phyloP scores from a whole-genome alignment of 768 basidiomycete species.

The Dioszegia aurantiaca region DNA sequence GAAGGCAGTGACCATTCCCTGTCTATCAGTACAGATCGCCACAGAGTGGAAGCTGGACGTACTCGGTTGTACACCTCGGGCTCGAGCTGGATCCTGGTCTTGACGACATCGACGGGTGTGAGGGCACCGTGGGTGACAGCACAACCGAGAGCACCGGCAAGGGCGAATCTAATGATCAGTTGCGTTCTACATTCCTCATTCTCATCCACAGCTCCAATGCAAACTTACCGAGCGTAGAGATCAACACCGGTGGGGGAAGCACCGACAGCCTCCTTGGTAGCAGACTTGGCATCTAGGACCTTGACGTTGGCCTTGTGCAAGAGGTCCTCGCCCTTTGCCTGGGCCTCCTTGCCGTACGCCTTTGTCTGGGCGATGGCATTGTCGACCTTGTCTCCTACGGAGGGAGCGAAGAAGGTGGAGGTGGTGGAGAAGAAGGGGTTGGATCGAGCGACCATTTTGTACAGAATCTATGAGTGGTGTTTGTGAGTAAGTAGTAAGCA shows the following conservation, averaged over 20 bases:
- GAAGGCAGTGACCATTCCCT: conserved; percentile 81
- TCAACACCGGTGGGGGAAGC: conserved; percentile 48
- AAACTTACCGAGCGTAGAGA: conserved; percentile 47
- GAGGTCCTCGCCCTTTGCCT: conserved; percentile 30
- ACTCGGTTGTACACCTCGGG: conserved; percentile 54
- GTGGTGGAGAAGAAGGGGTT: conserved; percentile 52
- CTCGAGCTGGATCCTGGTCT: conserved; percentile 96
- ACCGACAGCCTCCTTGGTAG: conserved; percentile 34
- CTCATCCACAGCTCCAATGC: neutral
- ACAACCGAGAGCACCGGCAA: conserved; percentile 53
- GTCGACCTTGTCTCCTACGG: conserved; percentile 52
- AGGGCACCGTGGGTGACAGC: conserved; percentile 53
- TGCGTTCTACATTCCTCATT: neutral
- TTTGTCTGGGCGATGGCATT: conserved; percentile 45
- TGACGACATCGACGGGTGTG: conserved; percentile 78
- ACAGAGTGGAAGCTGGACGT: conserved; percentile 6
- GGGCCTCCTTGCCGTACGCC: conserved; percentile 34
- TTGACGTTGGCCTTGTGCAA: conserved; percentile 41
- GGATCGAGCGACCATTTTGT: conserved; percentile 35
- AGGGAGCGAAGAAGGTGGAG: conserved; percentile 47
- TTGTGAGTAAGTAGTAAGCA: neutral
- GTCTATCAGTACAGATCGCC: conserved; percentile 24
- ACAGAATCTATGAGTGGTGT: neutral
- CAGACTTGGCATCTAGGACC: conserved; percentile 48
- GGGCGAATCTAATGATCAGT: conserved; percentile 44